These are phyloP conservation scores for Cystoisospora suis DNA, from an alignment of 169 alveolate genomes.

Conservation along the genomic window DNA sequence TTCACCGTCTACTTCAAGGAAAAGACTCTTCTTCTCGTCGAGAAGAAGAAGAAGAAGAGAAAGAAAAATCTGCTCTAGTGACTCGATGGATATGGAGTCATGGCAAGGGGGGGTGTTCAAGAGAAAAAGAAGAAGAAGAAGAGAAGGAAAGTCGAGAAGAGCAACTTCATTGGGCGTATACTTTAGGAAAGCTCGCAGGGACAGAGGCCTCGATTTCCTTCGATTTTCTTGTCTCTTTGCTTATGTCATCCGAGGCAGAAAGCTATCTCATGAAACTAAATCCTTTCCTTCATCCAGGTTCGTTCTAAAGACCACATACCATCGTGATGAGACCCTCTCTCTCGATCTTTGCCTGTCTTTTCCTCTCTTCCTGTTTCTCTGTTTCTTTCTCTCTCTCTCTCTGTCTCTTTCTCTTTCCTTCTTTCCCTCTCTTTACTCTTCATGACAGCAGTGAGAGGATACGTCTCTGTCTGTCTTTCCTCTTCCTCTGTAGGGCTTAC, in stretches of 20 bases:
- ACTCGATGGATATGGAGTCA: not conserved
- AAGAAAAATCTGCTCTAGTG: not conserved
- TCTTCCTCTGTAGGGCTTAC: too few relatives aligned
- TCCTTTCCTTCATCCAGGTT: conserved; percentile 55
- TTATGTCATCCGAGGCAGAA: conserved; percentile 44
- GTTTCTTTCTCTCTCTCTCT: too few relatives aligned
- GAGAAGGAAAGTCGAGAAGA: not conserved
- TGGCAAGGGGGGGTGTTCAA: not conserved
- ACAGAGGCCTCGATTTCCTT: conserved; percentile 48
- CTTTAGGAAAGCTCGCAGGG: conserved; percentile 45
- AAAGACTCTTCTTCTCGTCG: not conserved
- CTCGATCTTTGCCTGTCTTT: too few relatives aligned
- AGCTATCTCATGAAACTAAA: conserved; percentile 30
- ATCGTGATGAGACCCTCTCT: too few relatives aligned
- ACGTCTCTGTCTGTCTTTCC: too few relatives aligned
- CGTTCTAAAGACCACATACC: not conserved
- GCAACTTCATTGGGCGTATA: conserved; percentile 42
- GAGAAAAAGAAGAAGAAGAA: not conserved
- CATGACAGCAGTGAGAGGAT: too few relatives aligned
- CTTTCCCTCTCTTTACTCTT: too few relatives aligned
- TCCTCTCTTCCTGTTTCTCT: too few relatives aligned
- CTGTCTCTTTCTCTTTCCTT: too few relatives aligned
- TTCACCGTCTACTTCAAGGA: not conserved
- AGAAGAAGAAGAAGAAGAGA: not conserved
- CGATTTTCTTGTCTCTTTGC: conserved; percentile 55